Evolutionary conservation across 352 stramenopile genomes (phyloP), one percentile per base, ranked within the genome.

Genomic region (Phytophthora colocasiae): DNA sequence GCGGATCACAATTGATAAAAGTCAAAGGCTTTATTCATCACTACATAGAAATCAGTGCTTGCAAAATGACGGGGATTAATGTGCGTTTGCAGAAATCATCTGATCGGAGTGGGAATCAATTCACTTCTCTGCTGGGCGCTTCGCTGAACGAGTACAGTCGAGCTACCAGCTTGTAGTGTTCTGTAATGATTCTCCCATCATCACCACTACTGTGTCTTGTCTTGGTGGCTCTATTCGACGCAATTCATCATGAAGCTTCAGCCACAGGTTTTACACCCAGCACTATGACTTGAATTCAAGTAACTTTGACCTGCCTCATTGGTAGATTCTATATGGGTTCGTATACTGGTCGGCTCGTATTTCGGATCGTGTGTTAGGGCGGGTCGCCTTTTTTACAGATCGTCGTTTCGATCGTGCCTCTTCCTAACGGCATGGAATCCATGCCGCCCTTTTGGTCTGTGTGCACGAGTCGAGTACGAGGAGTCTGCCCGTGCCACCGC

Each of bases 101-200:
- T 8, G 15, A 39, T 39, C 62, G 47, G 62, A 55, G 32, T 71
- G 63, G 63, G 63, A 71, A 39, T 6, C 63, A 8, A 31, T 63
- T 5, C 24, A 53, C 31, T 71, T 66, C 36, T 71, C 56, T 1
- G 19, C 43, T 8, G 48, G 63, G 36, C 43, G 63, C 15, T 71
- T 71, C 12, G 11, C 29, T 3, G 49, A 52, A 54, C 43, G 49
- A 61, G 19, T 71, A 71, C 17, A 49, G 36, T 50, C 32, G 17
- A 6, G 29, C 34, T 12, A 61, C 57, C 10, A 49, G 41, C 14
- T 54, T 55, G 2, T 50, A 36, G n/a, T 57, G 50, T 3, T 57
- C 50, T 1, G 39, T 62, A 11, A 1, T 32, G 4, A n/a, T 71
- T 15, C 44, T 71, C 0, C 31, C 31, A 10, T 24, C 63, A 2